Conservation (phyloP, 2,329 filamentous ascomycete genomes). For the Diaporthe eres region DNA sequence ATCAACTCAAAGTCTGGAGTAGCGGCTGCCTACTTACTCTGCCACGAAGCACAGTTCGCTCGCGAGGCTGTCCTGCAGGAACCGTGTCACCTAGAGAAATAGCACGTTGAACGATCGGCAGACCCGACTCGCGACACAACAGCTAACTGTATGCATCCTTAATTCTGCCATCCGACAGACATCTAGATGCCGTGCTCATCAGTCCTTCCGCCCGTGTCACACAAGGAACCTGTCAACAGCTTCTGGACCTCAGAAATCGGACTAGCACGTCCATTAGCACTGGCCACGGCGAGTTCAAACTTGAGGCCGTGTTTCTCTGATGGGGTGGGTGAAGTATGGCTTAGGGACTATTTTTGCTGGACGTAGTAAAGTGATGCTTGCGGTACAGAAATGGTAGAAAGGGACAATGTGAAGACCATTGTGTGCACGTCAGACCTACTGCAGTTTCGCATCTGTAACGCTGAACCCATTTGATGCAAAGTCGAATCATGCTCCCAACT, state of each 20-base stretch:
- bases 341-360: no score
- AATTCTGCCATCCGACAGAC: background rate
- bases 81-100: background rate
- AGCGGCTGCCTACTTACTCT: background rate
- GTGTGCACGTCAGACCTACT: no score
- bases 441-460: no score
- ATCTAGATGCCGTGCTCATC: background rate
- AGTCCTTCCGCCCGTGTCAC: background rate
- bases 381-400: no score
- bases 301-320: no score
- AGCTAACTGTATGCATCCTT: background rate
- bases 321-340: no score
- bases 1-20: background rate
- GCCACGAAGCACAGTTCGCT: background rate
- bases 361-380: no score
- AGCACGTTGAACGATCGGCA: background rate
- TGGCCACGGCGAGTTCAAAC: no score
- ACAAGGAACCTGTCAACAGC: background rate
- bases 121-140: background rate
- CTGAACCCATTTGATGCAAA: no score
- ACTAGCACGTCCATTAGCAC: no score
- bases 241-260: background rate
- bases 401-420: no score
- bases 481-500: no score
- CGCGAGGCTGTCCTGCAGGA: background rate